A percentile compares a stretch with the other conserved stretches of the same genome.
Evolutionary conservation across 1,284 basidiomycete species (phyloP).

Genomic region (Pseudozyma hubeiensis): DNA sequence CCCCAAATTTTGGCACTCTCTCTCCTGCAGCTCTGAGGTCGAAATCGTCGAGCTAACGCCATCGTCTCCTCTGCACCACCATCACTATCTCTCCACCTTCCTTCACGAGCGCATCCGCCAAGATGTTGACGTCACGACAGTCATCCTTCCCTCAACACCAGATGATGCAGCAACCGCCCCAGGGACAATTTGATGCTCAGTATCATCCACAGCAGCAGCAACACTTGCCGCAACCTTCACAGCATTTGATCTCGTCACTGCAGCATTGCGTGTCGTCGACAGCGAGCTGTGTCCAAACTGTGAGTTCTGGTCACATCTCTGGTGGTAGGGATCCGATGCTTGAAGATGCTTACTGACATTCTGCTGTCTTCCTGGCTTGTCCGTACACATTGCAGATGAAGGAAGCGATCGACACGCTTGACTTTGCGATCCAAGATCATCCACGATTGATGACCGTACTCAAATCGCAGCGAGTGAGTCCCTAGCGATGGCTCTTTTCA

Average conservation of each 20-base stretch:
- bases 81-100: background rate
- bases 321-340: too few species aligned
- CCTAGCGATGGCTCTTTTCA: background rate
- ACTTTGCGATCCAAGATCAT: slow-evolving; percentile 46
- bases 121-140: slow-evolving; percentile 35
- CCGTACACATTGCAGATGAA: slow-evolving; percentile 21
- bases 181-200: slow-evolving; percentile 15
- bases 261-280: slow-evolving; percentile 40
- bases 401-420: slow-evolving; percentile 37
- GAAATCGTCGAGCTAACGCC: background rate
- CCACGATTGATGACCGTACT: slow-evolving; percentile 47
- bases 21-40: background rate
- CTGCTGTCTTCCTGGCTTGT: background rate
- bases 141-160: slow-evolving; percentile 32
- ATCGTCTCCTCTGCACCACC: slow-evolving; percentile 3
- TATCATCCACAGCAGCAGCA: slow-evolving; percentile 26
- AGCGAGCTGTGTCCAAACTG: slow-evolving; percentile 33
- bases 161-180: slow-evolving; percentile 15
- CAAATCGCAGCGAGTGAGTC: slow-evolving; percentile 39
- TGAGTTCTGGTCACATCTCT: slow-evolving; percentile 5
- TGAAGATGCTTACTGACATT: background rate
- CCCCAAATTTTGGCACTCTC: too few species aligned
- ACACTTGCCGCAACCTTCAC: slow-evolving; percentile 38
- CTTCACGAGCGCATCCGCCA: background rate
- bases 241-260: slow-evolving; percentile 35